Evolutionary conservation across 75 land plant genomes (phyloP).

Genomic region (Gnetum montanum): DNA sequence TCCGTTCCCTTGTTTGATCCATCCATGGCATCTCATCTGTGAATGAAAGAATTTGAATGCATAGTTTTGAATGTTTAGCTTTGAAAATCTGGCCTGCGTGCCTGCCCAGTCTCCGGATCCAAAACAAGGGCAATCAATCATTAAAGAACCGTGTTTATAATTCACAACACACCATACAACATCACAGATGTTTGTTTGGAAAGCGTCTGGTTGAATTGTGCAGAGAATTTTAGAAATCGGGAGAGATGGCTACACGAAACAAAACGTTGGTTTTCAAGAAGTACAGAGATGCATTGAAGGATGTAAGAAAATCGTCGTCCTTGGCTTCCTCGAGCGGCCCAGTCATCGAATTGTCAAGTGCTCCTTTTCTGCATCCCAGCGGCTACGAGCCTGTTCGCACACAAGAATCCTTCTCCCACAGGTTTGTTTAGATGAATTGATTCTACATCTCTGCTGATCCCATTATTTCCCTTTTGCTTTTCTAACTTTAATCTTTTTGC

Average conservation of each 20-base stretch:
- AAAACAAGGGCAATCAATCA: no score
- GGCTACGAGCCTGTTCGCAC: constrained; percentile 60
- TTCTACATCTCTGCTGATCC: no score
- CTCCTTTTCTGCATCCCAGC: constrained; percentile 42
- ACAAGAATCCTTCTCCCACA: constrained; percentile 46
- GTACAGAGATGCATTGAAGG: constrained; percentile 61
- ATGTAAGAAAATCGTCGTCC: constrained; percentile 27
- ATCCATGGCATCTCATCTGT: no score
- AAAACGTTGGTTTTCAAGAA: constrained; percentile 45
- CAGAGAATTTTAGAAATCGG: constrained; percentile 4
- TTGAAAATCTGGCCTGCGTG: no score
- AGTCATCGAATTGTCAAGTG: constrained; percentile 53
- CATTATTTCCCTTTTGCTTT: constrained; percentile 4
- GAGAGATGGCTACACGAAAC: constrained; percentile 62
- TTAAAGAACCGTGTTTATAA: no score
- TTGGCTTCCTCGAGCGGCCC: constrained; percentile 30
- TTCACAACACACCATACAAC: no score
- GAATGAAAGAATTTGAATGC: no score
- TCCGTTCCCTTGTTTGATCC: no score
- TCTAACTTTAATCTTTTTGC: not conserved
- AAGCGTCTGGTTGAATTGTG: not conserved
- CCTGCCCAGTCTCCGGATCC: no score
- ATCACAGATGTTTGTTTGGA: no score
- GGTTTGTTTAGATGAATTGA: constrained; percentile 21
- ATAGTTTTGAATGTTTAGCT: no score